Base-by-base conservation (phyloP, 805 yeast species). In the Starmerella riodocensis region DNA sequence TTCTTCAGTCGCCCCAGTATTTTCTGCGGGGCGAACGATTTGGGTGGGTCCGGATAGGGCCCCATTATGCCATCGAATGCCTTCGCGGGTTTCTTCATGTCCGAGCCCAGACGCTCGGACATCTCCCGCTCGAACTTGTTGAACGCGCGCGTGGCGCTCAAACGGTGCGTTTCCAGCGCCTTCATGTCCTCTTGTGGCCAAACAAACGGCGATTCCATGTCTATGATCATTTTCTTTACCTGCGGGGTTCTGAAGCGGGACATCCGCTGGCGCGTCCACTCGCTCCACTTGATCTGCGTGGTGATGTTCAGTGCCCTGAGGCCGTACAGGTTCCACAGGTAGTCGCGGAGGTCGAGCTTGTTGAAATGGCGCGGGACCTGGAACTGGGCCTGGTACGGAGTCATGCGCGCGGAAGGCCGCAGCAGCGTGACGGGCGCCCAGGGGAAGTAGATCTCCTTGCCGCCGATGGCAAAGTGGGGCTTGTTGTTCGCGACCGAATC, bases 361-460 rank as follows among this genome's bases (percentile, higher is more conserved):
- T 91, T 91, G 69, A 91, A 86, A 40, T 82, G 74, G 55, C 80
- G 74, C 13, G 99, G 98, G 16, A 93, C 98, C 48, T 82, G 74
- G 61, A 91, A 91, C 59, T 84, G 85, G 36, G 97, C 97, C 61
- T 85, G 96, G 63, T 81, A 86, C 34, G 99, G 99, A 0, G 95
- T 81, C 61, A 83, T 94, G 55, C 82, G 82, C n/a, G 97, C 95
- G 54, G 81, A 81, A 13, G 96, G 94, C 56, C 94, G 72, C 46
- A 91, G 63, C 24, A 88, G 65, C 36, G 81, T 73, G 28, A 88
- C 67, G 46, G 88, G 68, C 1, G 93, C 94, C 46, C 75, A 74
- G 24, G 98, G 98, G 59, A 88, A 81, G 57, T 74, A 86, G 8
- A 80, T 66, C 47, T 79, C 67, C 48, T 70, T 74, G 5, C 73